These are phyloP conservation scores for Helianthus annuus DNA, from an alignment of 129 eudicot species.

Conservation along the genomic window DNA sequence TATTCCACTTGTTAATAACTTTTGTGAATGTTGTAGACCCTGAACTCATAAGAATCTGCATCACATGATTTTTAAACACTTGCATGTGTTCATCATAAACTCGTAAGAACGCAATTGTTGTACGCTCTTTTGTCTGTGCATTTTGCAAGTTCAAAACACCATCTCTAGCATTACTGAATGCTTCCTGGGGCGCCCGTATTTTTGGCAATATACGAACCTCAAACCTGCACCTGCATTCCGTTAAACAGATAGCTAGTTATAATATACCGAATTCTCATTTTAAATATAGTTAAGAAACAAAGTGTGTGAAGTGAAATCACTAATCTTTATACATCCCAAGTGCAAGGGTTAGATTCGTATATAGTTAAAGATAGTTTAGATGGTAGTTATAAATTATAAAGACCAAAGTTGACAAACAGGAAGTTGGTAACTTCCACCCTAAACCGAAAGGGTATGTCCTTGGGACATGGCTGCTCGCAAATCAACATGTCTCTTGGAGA, in stretches of 20 bases:
- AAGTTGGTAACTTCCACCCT: no score
- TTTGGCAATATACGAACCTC: constrained; percentile 96
- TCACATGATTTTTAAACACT: constrained; percentile 93
- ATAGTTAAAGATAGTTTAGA: no score
- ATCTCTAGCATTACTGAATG: constrained; percentile 90
- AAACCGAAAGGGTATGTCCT: no score
- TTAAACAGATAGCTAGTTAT: not conserved
- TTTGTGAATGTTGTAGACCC: constrained; percentile 98
- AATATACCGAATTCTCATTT: no score
- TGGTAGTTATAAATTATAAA: no score
- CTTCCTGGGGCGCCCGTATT: constrained; percentile 97
- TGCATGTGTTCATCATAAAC: constrained; percentile 99
- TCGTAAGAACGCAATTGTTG: constrained; percentile 90
- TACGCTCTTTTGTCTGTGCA: constrained; percentile 96
- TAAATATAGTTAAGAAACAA: no score
- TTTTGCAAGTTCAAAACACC: constrained; percentile 98
- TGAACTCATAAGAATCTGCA: constrained; percentile 98
- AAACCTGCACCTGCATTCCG: constrained; percentile 72
- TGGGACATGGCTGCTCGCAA: no score
- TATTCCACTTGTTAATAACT: constrained; percentile 96
- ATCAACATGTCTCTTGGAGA: no score
- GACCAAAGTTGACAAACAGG: no score
- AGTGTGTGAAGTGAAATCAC: no score
- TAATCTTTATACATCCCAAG: no score
- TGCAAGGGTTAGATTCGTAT: no score